Evolutionary conservation across 2,329 filamentous ascomycete genomes (phyloP).

Genomic region (Cryphonectria parasitica): DNA sequence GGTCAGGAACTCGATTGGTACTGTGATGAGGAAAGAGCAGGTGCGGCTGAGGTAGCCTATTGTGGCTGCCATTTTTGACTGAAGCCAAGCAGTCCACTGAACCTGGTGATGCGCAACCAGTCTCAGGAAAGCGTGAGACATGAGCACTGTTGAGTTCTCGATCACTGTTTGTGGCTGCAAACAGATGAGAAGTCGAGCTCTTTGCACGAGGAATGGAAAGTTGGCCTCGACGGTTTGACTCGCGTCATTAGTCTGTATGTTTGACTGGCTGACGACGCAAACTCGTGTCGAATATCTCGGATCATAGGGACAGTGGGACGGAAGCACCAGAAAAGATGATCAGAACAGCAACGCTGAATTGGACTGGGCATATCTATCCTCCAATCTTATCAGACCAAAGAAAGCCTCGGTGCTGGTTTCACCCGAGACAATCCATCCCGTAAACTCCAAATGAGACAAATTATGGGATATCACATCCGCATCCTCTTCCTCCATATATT

Average conservation of each 20-base stretch:
- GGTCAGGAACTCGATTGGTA: too few species aligned
- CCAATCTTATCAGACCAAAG: background rate
- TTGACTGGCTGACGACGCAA: background rate
- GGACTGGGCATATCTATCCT: conserved; percentile 2
- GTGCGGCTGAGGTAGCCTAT: background rate
- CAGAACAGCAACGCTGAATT: background rate
- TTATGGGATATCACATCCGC: background rate
- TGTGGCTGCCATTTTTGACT: background rate
- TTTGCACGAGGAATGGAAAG: too few species aligned
- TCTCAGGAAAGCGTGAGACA: background rate
- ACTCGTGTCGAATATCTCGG: background rate
- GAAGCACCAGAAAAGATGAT: background rate
- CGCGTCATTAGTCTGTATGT: too few species aligned
- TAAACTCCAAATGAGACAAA: background rate
- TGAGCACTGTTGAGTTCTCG: background rate
- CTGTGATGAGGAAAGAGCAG: background rate
- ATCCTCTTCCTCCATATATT: background rate
- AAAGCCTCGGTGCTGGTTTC: background rate
- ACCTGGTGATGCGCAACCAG: background rate
- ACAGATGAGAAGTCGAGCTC: background rate
- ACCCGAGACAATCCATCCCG: background rate
- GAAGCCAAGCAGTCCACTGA: background rate
- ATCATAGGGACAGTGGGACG: background rate
- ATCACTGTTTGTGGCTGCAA: background rate
- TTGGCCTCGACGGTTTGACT: too few species aligned